Evolutionary conservation across 2,329 filamentous ascomycete genomes (phyloP).

Genomic region (Hawksworthiomyces lignivorus): DNA sequence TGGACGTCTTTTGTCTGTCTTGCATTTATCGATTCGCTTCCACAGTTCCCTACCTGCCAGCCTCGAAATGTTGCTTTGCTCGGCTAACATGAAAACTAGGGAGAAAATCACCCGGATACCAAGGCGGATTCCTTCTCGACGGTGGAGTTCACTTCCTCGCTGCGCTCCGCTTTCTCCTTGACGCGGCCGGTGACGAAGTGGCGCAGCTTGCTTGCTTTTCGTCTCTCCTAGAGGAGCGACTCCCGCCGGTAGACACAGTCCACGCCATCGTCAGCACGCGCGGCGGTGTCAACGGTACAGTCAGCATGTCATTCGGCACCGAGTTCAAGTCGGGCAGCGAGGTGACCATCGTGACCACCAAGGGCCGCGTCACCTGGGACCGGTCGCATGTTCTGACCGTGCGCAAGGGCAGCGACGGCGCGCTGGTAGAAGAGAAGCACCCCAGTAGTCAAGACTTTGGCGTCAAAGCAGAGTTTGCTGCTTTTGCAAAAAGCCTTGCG

Average conservation of each 20-base stretch:
- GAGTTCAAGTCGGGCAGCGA: conserved; percentile 7
- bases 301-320: conserved; percentile 11
- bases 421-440: background rate
- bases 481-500: conserved; percentile 18
- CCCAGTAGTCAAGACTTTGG: conserved; percentile 15
- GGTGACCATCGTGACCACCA: conserved; percentile 6
- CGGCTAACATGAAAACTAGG: too few relatives aligned
- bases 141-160: conserved; percentile 61
- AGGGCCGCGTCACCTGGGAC: conserved; percentile 16
- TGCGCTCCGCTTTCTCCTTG: conserved; percentile 2
- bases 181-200: conserved; percentile 4
- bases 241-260: conserved; percentile 9
- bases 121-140: conserved; percentile 71
- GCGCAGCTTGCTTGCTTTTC: background rate
- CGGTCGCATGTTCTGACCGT: conserved; percentile 14
- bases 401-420: background rate
- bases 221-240: background rate
- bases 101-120: conserved; percentile 61
- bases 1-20: too few relatives aligned
- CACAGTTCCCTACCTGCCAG: too few relatives aligned
- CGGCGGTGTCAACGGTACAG: conserved; percentile 5
- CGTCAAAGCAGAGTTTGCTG: conserved; percentile 20
- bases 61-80: too few relatives aligned
- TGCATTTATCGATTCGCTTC: too few relatives aligned
- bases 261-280: conserved; percentile 3